Evolutionary conservation across 345 rosid genomes (phyloP).

Genomic region (Barbarea vulgaris): DNA sequence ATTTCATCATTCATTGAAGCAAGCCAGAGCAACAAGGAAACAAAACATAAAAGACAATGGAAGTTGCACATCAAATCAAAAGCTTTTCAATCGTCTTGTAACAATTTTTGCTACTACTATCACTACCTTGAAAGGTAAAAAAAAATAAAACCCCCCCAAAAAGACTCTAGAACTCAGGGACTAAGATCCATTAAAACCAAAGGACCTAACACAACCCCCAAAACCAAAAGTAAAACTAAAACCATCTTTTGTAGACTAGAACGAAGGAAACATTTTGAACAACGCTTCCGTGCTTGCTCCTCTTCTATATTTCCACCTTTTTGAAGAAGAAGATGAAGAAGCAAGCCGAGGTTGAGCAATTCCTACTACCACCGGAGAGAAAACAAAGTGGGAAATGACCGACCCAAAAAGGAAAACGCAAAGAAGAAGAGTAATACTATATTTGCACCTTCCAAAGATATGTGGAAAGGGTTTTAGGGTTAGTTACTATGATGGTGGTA

Average conservation of each 20-base stretch:
- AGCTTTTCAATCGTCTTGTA: constrained; percentile 31
- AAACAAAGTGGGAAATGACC: constrained; percentile 26
- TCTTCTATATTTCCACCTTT: constrained; percentile 32
- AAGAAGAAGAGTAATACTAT: constrained; percentile 21
- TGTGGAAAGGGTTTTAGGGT: constrained; percentile 25
- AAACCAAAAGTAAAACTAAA: constrained; percentile 17
- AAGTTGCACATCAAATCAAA: constrained; percentile 18
- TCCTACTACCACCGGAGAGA: constrained; percentile 31
- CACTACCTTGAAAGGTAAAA: constrained; percentile 24
- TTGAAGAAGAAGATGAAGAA: constrained; percentile 43
- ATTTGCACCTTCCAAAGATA: constrained; percentile 61
- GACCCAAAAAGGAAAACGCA: background rate
- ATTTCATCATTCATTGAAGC: constrained; percentile 6
- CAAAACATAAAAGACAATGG: background rate
- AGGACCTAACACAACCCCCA: constrained; percentile 30
- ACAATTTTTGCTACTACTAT: constrained; percentile 16
- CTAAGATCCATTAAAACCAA: constrained; percentile 38
- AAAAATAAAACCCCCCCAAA: background rate
- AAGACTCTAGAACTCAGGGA: constrained; percentile 27
- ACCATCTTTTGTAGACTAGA: constrained; percentile 18
- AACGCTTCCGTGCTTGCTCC: constrained; percentile 79
- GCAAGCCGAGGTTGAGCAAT: constrained; percentile 76
- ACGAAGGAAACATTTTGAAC: constrained; percentile 39
- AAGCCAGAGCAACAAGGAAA: constrained; percentile 8
- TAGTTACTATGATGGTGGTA: constrained; percentile 30